Base-by-base conservation (phyloP, 2,329 filamentous ascomycete genomes). In the Aspergillus japonicus region DNA sequence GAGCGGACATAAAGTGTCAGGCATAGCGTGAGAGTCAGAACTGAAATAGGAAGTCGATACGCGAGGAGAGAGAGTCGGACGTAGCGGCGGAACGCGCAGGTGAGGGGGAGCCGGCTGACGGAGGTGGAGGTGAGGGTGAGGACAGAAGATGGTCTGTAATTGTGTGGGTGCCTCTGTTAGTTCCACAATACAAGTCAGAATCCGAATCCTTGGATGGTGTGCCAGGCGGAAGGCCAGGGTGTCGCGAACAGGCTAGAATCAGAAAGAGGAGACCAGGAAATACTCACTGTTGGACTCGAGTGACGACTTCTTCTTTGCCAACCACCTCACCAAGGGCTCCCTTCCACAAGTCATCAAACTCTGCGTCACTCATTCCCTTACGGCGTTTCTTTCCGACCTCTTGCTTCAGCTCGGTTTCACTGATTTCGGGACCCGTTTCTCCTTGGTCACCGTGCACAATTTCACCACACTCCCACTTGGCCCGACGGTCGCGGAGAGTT, bases 391-490 rank as follows among this genome's bases (percentile, higher is more conserved):
- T 85, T 67, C 84, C 85, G 64, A 97, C 87, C 58, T 87, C 85
- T 64, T 89, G 81, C 79, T 94, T 96, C 62, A 98, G 80, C 56
- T 91, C 89, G 29, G 87, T 75, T 62, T 87, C 86, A 52, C 81
- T 79, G 48, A 90, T 84, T 66, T 93, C 91, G 2, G 90, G 86
- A 4, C 83, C 85, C 11, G 84, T 79, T 2, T 86, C 78, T 23
- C 79, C 80, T 56, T 85, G 80, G 10, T 88, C 88, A 51, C 85
- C 79, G 26, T 88, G 85, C 62, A 87, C 82, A 12, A 88, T 80
- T 61, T 91, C 89, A 19, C 93, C 91, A 69, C 95, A 99, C 78
- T 99, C 95, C 70, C 88, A 97, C 69, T 92, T 89, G 57, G 95
- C 95, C 60, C 91, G 87, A 47, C 91, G 87, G 66, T 96, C 87